Evolutionary conservation across 805 yeast species (phyloP), one percentile per base, ranked within the genome.

Genomic region (Suhomyces sp.): DNA sequence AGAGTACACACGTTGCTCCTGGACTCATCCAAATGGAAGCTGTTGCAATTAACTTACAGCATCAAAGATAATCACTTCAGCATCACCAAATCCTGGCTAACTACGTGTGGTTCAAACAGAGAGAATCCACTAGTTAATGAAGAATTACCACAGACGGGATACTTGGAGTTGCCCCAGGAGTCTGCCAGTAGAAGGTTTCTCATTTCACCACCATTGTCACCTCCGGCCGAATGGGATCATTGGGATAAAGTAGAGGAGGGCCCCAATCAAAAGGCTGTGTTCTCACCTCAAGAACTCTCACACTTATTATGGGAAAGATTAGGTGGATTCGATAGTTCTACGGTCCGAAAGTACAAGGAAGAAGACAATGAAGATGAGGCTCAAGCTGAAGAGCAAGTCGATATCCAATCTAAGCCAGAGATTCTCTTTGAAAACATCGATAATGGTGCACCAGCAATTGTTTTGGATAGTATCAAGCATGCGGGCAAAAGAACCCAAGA

Each of bases 201-300:
- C 29, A 68, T 68, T n/a, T 64, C 68, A 31, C 74, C 74, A 3
- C 74, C 74, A 6, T 43, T 62, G 6, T 65, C 71, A 7, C 74
- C 74, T 0, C 72, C 67, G 3, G 46, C 65, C 0, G 74, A 61
- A 28, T 68, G 74, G 74, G 58, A 65, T 39, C 63, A 65, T 35
- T 68, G 65, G 63, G 58, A 57, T 32, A 62, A 52, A 31, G 60
- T 50, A 0, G 74, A 68, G 40, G 72, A 67, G 9, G 68, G 69
- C 0, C 74, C 74, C 7, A 58, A 60, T 35, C 46, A 50, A 19
- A 53, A 57, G 31, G 37, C 70, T 0, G 51, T 68, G 4, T 55
- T 54, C 35, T 57, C 69, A 12, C 67, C 70, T 1, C 52, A 53
- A 22, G 72, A 68, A 23, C 46, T 68, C n/a, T 58, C 71, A 10